A percentile compares a stretch with the other conserved stretches of the same genome.
Evolutionary conservation across 441 rosid genomes (phyloP).

Genomic region (Iberis amara): DNA sequence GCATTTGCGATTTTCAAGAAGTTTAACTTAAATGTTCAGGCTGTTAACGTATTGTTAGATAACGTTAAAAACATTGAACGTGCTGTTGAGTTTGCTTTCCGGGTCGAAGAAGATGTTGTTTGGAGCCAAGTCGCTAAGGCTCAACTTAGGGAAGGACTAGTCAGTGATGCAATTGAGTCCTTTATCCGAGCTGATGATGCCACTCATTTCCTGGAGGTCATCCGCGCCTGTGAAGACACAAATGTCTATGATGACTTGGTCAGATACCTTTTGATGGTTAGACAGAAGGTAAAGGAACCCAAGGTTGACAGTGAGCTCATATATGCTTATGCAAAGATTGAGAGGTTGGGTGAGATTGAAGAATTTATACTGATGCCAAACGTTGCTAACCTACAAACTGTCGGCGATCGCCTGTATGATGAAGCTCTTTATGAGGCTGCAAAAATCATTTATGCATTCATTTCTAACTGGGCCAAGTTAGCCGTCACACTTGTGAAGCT

Average conservation of each 20-base stretch:
- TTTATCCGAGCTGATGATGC: conserved; percentile 98
- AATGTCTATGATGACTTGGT: conserved; percentile 95
- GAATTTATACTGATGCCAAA: conserved; percentile 98
- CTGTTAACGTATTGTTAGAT: conserved; percentile 84
- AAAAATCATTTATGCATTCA: conserved; percentile 85
- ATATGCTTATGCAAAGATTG: conserved; percentile 98
- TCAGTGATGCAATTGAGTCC: conserved; percentile 95
- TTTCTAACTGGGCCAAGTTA: conserved; percentile 98
- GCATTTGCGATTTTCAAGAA: conserved; percentile 95
- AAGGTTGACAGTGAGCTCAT: conserved; percentile 99
- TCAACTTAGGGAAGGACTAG: conserved; percentile 86
- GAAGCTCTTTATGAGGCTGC: conserved; percentile 94
- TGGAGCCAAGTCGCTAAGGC: conserved; percentile 99
- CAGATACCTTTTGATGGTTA: conserved; percentile 92
- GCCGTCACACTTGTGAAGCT: conserved; percentile 92
- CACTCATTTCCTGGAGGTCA: conserved; percentile 85
- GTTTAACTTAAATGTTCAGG: conserved; percentile 95
- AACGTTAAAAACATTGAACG: conserved; percentile 84
- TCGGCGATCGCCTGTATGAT: conserved; percentile 91
- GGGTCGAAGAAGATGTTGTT: conserved; percentile 96
- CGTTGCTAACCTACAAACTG: conserved; percentile 91
- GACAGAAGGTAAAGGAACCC: conserved; percentile 92
- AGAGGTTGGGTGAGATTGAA: conserved; percentile 86
- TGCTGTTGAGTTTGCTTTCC: conserved; percentile 97
- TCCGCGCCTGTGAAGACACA: conserved; percentile 78